Base-by-base conservation (phyloP, 139 green algal species). In the Tetradesmus obliquus region DNA sequence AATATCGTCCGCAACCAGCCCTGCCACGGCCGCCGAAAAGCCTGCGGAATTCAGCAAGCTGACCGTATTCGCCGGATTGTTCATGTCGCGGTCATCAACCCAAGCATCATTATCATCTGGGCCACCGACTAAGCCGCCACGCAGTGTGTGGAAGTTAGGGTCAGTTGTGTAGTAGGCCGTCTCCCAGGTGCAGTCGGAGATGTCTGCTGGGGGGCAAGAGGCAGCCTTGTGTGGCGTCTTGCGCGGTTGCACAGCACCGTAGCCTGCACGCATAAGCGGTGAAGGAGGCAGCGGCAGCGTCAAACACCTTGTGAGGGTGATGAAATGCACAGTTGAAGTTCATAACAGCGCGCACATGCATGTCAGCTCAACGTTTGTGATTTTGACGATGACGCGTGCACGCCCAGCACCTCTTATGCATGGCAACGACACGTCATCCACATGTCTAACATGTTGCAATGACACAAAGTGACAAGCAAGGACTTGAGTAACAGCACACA, bases 121-220 rank as follows among this genome's bases (percentile, higher is more conserved):
- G n/a, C 89, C 89, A 22, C 89, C 89, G 1, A 92, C 89, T 19
- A 92, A 22, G 32, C 62, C 89, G 3, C 89, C 89, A 24, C 82
- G 89, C 60, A 92, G 82, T 4, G 66, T 53, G 89, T 92, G 24
- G 82, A 58, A 89, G 66, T 92, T 92, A 69, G 89, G 89, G 32
- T 92, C 89, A 4, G 89, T 92, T 22, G 89, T 92, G 89, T 89
- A 92, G 89, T 92, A 92, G 54, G 89, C 89, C 1, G 89, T 83
- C 82, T 92, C 89, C 58, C 58, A 92, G 12, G 89, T 89, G 89
- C 89, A 92, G n/a, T 92, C 89, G 8, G 82, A 60, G 3, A 88
- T 57, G 69, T 92, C 89, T 57, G 87, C 32, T 24, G 89, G 82
- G 9, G 84, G 60, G 84, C 92, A 91, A 19, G 91, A 92, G 1